Evolutionary conservation across 257 asterid genomes (phyloP).

Genomic region (Rubia yunnanensis): DNA sequence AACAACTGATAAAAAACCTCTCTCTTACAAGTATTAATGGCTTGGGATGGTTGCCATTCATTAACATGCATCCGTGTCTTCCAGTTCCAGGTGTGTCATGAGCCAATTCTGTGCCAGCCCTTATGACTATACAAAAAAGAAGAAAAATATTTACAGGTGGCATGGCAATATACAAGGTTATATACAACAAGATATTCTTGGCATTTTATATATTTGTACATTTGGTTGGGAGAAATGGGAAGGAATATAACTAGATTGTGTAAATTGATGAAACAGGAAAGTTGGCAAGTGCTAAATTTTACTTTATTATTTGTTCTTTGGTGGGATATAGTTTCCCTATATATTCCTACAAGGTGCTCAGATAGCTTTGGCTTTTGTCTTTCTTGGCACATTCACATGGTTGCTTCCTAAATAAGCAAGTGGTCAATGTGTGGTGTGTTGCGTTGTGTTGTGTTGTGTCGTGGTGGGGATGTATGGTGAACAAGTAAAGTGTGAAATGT

Average conservation of each 20-base stretch:
- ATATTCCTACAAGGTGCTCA: not conserved
- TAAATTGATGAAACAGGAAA: constrained; percentile 1
- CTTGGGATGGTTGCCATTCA: not conserved
- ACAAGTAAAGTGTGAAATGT: constrained; percentile 14
- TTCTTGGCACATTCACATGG: not conserved
- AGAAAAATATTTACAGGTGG: constrained; percentile 4
- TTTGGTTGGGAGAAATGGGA: not conserved
- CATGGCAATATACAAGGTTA: constrained; percentile 1
- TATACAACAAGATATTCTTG: not conserved
- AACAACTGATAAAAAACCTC: not conserved
- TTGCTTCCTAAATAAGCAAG: constrained; percentile 8
- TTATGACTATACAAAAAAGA: constrained; percentile 10
- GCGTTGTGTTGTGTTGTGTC: not conserved
- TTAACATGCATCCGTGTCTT: not conserved
- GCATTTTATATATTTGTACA: constrained; percentile 2
- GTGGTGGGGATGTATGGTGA: constrained; percentile 20
- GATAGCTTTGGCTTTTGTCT: not conserved
- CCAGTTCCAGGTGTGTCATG: constrained; percentile 9
- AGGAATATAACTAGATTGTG: constrained; percentile 4
- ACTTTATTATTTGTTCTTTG: not conserved
- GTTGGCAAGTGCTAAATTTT: not conserved
- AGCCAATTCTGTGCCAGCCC: not conserved
- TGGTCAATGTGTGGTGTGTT: not conserved
- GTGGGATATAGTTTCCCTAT: not conserved
- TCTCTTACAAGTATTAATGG: not conserved